Conservation (phyloP, 106 monocot genomes). For the Acanthochlamys bracteata region DNA sequence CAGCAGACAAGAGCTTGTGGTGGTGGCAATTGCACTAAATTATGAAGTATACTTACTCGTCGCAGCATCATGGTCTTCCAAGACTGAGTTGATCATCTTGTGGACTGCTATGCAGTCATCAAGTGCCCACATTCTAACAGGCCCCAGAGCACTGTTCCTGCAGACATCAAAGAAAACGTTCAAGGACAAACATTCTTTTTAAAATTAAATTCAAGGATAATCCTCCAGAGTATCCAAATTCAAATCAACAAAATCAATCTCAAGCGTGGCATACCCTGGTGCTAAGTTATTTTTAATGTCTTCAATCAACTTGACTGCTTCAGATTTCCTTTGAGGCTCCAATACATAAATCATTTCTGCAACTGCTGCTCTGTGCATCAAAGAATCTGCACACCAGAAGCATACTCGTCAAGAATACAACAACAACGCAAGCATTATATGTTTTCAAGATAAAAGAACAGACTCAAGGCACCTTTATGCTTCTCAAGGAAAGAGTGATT, state of each 20-base stretch:
- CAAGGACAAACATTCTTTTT: no score
- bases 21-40: no score
- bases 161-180: not conserved
- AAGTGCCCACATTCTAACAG: constrained; percentile 57
- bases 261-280: constrained; percentile 16
- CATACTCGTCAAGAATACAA: not conserved
- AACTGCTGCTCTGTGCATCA: constrained; percentile 83
- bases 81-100: constrained; percentile 53
- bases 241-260: no score
- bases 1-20: no score
- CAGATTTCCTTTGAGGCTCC: constrained; percentile 61
- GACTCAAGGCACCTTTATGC: constrained; percentile 42
- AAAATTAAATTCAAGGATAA: no score
- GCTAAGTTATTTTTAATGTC: constrained; percentile 45
- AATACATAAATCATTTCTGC: constrained; percentile 83
- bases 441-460: no score
- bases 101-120: constrained; percentile 70
- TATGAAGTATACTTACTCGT: constrained; percentile 42
- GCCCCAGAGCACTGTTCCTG: constrained; percentile 46
- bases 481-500: constrained; percentile 68
- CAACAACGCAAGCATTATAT: not conserved
- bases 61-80: constrained; percentile 50
- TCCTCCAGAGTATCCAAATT: no score
- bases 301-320: constrained; percentile 79
- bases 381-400: constrained; percentile 43